Evolutionary conservation across 192 early-diverging fungal genomes (phyloP).

Genomic region (Endogone sp.): DNA sequence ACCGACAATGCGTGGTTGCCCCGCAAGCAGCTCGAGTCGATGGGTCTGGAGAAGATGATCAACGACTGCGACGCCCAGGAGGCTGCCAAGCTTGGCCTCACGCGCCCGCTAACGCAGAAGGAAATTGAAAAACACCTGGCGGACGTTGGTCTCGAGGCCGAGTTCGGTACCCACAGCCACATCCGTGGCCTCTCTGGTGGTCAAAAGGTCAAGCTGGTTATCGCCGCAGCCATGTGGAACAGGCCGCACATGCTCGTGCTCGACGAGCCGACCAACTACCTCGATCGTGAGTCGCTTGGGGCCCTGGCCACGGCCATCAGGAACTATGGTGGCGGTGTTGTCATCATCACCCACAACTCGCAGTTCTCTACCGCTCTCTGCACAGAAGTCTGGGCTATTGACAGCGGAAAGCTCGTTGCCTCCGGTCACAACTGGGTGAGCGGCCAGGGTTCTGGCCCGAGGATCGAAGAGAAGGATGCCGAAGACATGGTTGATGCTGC

Average conservation of each 20-base stretch:
- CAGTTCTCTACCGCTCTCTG: constrained; percentile 74
- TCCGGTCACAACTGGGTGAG: constrained; percentile 50
- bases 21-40: constrained; percentile 64
- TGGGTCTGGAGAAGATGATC: constrained; percentile 75
- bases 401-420: constrained; percentile 50
- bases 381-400: constrained; percentile 72
- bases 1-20: constrained; percentile 72
- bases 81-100: constrained; percentile 70
- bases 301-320: constrained; percentile 70
- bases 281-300: constrained; percentile 60
- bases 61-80: constrained; percentile 72
- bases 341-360: constrained; percentile 81
- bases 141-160: constrained; percentile 72
- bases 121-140: constrained; percentile 70
- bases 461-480: constrained; percentile 36
- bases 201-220: constrained; percentile 85
- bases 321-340: constrained; percentile 75
- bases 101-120: constrained; percentile 65
- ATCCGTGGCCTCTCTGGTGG: constrained; percentile 72
- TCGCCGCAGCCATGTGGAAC: constrained; percentile 83
- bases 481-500: constrained; percentile 60
- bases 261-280: constrained; percentile 82
- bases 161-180: constrained; percentile 67
- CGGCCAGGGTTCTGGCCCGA: constrained; percentile 32
- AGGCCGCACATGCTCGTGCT: constrained; percentile 89